These are phyloP conservation scores for Hypoxylon sp. DNA, from an alignment of 2,329 filamentous ascomycete species.

Conservation along the genomic window DNA sequence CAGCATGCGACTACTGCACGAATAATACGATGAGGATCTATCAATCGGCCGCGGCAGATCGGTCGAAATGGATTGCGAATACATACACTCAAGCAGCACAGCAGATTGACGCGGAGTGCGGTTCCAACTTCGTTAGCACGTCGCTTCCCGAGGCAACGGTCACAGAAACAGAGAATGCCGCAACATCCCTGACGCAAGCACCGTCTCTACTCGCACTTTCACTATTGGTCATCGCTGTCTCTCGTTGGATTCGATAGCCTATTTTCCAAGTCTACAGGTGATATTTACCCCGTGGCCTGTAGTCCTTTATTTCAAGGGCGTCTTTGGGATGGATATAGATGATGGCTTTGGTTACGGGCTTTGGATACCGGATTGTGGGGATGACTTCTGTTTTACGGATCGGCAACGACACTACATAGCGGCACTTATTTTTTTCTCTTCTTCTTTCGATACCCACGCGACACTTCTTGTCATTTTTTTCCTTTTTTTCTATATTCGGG, in stretches of 20 bases:
- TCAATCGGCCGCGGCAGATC: constrained; percentile 71
- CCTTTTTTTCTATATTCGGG: no score
- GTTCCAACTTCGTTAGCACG: constrained; percentile 64
- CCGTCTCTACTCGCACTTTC: constrained; percentile 39
- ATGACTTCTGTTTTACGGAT: constrained; percentile 33
- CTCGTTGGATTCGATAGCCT: constrained; percentile 37
- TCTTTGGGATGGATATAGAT: constrained; percentile 20
- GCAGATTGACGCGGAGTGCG: constrained; percentile 74
- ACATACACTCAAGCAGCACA: constrained; percentile 77
- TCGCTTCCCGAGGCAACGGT: constrained; percentile 62
- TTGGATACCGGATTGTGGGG: constrained; percentile 21
- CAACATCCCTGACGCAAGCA: constrained; percentile 26
- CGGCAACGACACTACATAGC: constrained; percentile 21
- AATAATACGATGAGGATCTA: constrained; percentile 84
- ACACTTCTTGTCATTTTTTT: constrained; percentile 8
- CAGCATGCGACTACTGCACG: constrained; percentile 79
- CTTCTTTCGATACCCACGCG: constrained; percentile 36
- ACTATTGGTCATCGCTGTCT: constrained; percentile 37
- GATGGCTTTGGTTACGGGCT: constrained; percentile 15
- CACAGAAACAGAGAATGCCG: constrained; percentile 40
- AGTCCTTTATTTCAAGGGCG: constrained; percentile 23
- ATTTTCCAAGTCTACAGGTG: neutral
- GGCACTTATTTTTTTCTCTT: no score
- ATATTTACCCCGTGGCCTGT: neutral
- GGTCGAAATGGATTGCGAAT: constrained; percentile 69